Conservation (phyloP, 2,329 filamentous ascomycete genomes). For the Neoarthrinium moseri region DNA sequence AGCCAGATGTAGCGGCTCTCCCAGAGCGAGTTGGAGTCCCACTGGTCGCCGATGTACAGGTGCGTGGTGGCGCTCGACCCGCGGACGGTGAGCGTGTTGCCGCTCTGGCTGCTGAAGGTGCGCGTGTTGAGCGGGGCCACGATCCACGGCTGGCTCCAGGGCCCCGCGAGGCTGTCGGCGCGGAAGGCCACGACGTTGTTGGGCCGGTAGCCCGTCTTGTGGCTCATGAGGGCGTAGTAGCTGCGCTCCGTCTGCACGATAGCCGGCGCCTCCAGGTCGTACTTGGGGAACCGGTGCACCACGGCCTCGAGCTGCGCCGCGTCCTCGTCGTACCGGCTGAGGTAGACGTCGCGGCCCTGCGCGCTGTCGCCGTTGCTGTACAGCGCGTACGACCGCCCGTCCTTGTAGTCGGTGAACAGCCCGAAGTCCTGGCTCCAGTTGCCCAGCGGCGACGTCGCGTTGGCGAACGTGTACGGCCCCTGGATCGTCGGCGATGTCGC, state of each 20-base stretch:
- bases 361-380: slow-evolving; percentile 58
- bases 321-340: slow-evolving; percentile 52
- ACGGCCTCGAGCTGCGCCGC: slow-evolving; percentile 50
- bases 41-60: slow-evolving; percentile 51
- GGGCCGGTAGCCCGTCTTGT: slow-evolving; percentile 63
- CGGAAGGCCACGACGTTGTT: slow-evolving; percentile 60
- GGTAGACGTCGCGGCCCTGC: slow-evolving; percentile 56
- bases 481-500: slow-evolving; percentile 49
- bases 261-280: slow-evolving; percentile 58
- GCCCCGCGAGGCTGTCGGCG: slow-evolving; percentile 46
- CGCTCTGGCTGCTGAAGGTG: slow-evolving; percentile 52
- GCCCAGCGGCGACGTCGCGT: slow-evolving; percentile 53
- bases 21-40: slow-evolving; percentile 56
- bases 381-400: slow-evolving; percentile 53
- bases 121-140: slow-evolving; percentile 49
- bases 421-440: slow-evolving; percentile 65
- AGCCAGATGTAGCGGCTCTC: slow-evolving; percentile 58
- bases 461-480: slow-evolving; percentile 54
- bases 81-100: slow-evolving; percentile 45
- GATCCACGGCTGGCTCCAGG: slow-evolving; percentile 55
- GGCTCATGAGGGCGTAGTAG: slow-evolving; percentile 61
- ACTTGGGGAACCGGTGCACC: slow-evolving; percentile 56
- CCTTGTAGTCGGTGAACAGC: slow-evolving; percentile 59
- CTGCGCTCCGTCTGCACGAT: slow-evolving; percentile 60
- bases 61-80: slow-evolving; percentile 48